Conservation (phyloP, 441 rosid species). For the Populus tomentosa region DNA sequence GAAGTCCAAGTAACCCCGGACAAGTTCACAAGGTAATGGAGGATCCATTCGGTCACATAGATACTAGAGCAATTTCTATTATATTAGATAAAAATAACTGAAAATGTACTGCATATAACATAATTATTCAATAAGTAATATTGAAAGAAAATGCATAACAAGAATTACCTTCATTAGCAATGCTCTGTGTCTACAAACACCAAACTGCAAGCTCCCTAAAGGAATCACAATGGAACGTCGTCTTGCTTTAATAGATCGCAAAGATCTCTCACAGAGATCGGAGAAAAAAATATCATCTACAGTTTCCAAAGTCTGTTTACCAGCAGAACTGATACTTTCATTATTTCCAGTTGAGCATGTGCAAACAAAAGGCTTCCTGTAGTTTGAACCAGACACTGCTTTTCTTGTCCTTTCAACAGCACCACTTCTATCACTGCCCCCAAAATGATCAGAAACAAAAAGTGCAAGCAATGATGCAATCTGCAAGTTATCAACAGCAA, state of each 20-base stretch:
- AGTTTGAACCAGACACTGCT: conserved; percentile 81
- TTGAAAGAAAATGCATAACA: neutral
- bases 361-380: conserved; percentile 79
- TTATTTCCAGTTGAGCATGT: conserved; percentile 85
- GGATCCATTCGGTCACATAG: conserved; percentile 96
- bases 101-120: neutral
- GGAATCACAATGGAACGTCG: conserved; percentile 77
- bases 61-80: conserved; percentile 43
- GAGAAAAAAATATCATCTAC: conserved; percentile 53
- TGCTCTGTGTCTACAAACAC: conserved; percentile 94
- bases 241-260: conserved; percentile 59
- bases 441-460: conserved; percentile 97
- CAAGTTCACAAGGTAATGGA: conserved; percentile 92
- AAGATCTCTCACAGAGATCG: conserved; percentile 82
- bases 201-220: conserved; percentile 76
- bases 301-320: conserved; percentile 28
- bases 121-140: conserved; percentile 2
- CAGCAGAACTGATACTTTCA: conserved; percentile 31
- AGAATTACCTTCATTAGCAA: conserved; percentile 79
- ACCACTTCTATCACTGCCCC: conserved; percentile 78
- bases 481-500: conserved; percentile 47
- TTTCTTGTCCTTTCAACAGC: conserved; percentile 64
- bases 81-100: conserved; percentile 14
- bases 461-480: conserved; percentile 79
- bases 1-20: conserved; percentile 93